Percentiles rank a stretch among this genome's conserved stretches.
Conservation (phyloP, 345 rosid genomes). For the Hypericum androsaemum region DNA sequence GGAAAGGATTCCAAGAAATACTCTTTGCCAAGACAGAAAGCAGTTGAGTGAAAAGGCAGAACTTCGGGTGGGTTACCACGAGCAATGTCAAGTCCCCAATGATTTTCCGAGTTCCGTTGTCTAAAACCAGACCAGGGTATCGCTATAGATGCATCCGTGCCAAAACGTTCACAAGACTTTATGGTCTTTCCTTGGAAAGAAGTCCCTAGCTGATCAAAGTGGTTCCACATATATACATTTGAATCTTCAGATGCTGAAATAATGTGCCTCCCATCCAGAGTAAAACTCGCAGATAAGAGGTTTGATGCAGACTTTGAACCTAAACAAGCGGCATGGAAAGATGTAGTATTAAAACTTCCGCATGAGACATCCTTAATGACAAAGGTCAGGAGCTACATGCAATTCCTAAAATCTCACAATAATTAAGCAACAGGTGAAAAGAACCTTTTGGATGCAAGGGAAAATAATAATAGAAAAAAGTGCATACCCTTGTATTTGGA, state of each 20-base stretch:
- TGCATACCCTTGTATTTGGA: constrained; percentile 63
- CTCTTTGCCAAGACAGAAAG: constrained; percentile 52
- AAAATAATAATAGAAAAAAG: background rate
- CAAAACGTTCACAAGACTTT: constrained; percentile 64
- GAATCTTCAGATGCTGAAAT: constrained; percentile 79
- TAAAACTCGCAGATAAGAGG: constrained; percentile 56
- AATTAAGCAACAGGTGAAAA: background rate
- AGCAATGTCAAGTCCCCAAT: constrained; percentile 17
- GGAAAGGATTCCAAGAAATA: constrained; percentile 59
- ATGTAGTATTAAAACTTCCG: constrained; percentile 6
- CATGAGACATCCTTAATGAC: background rate
- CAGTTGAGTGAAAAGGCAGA: constrained; percentile 37
- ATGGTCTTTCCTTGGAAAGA: constrained; percentile 31
- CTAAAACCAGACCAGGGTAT: constrained; percentile 73
- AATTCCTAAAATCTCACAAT: too few species aligned
- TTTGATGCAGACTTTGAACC: constrained; percentile 50
- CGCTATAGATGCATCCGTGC: constrained; percentile 64
- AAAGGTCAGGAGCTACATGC: background rate
- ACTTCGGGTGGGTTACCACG: constrained; percentile 16
- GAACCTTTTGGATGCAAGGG: background rate
- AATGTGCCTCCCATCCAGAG: constrained; percentile 70
- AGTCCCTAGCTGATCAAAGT: constrained; percentile 24
- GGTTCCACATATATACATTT: constrained; percentile 69
- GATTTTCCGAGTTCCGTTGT: constrained; percentile 14
- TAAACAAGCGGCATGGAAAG: constrained; percentile 11